phyloP scores from a whole-genome alignment of 2,329 filamentous ascomycete genomes.

The Aspergillus ustus region DNA sequence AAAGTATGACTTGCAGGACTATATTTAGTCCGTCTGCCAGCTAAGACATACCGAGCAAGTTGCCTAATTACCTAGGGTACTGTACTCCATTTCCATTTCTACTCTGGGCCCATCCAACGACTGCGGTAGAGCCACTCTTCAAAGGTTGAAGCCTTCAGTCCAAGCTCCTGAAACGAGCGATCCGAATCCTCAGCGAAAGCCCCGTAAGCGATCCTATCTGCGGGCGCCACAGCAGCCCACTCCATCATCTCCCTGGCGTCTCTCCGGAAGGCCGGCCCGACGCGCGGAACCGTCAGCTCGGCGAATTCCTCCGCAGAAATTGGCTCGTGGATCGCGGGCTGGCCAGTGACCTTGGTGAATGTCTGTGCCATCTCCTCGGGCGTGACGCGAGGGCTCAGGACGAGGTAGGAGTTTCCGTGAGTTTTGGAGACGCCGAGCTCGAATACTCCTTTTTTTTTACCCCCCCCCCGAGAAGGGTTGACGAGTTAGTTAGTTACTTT shows the following conservation, averaged over 20 bases:
- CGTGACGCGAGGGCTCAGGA: not conserved
- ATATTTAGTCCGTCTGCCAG: too few species aligned
- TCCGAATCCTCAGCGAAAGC: conserved; percentile 16
- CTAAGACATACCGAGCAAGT: too few species aligned
- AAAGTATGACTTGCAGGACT: too few species aligned
- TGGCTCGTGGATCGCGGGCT: not conserved
- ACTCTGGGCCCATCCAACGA: conserved; percentile 14
- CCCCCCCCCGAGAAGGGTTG: too few species aligned
- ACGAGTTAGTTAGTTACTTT: not conserved
- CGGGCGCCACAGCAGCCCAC: conserved; percentile 24
- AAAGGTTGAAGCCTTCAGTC: conserved; percentile 24
- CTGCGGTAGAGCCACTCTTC: conserved; percentile 25
- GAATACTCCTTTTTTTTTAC: not conserved
- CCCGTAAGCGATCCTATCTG: conserved; percentile 27
- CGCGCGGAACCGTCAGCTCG: not conserved
- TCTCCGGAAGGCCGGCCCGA: conserved; percentile 16
- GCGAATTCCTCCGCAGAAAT: not conserved
- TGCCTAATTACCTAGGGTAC: too few species aligned
- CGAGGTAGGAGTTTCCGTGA: not conserved
- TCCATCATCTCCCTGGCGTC: conserved; percentile 29
- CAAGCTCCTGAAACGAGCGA: conserved; percentile 21
- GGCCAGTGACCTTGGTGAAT: not conserved
- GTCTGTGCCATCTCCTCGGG: not conserved
- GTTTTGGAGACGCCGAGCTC: not conserved
- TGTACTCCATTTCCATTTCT: not conserved